phyloP scores from a whole-genome alignment of 2,329 filamentous ascomycete species.

The Aspergillus aculeatinus region DNA sequence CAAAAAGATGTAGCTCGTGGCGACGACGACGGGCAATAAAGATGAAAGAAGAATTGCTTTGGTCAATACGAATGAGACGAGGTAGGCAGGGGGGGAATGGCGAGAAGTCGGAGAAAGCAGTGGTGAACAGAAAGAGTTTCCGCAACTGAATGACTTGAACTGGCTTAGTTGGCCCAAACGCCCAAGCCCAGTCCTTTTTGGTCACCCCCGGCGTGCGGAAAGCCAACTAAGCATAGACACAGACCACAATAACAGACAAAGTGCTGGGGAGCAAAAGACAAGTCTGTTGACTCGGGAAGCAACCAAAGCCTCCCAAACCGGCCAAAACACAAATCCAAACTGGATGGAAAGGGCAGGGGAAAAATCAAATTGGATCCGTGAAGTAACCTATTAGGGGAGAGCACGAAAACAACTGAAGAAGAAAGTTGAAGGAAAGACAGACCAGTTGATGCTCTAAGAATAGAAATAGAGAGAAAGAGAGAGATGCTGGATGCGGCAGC shows the following conservation, averaged over 20 bases:
- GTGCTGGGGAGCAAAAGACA: too few species aligned
- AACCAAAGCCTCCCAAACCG: too few species aligned
- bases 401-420: too few species aligned
- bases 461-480: slow-evolving; percentile 6
- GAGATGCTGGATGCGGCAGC: slow-evolving; percentile 8
- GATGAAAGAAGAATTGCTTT: background rate
- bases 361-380: too few species aligned
- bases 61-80: background rate
- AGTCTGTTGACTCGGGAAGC: too few species aligned
- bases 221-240: background rate
- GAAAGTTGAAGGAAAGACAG: too few species aligned
- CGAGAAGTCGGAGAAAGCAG: background rate
- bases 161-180: slow-evolving; percentile 22
- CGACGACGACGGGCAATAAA: background rate
- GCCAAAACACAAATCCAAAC: too few species aligned
- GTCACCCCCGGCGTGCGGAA: background rate
- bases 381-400: too few species aligned
- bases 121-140: slow-evolving; percentile 1
- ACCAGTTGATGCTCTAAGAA: slow-evolving; percentile 4
- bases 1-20: background rate
- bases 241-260: too few species aligned
- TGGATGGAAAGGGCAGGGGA: too few species aligned
- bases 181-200: slow-evolving; percentile 6
- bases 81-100: background rate
- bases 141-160: slow-evolving; percentile 1